Evolutionary conservation across 306 rosid genomes (phyloP).

Genomic region (Quercus suber): DNA sequence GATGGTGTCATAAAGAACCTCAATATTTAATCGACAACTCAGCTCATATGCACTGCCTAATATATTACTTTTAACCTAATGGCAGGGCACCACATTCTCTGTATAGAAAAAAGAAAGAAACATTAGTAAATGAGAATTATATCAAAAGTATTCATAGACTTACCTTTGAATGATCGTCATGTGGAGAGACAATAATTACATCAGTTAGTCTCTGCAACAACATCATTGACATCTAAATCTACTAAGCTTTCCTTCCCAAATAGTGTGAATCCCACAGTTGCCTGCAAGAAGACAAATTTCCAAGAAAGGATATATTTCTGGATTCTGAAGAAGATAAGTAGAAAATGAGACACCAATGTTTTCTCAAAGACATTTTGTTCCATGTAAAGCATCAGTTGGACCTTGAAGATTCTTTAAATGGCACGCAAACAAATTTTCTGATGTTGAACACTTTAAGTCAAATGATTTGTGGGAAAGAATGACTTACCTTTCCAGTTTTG

Average conservation of each 20-base stretch:
- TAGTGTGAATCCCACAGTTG: slow-evolving; percentile 65
- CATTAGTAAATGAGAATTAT: background rate
- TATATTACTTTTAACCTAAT: background rate
- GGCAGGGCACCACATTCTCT: background rate
- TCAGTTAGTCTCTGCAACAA: slow-evolving; percentile 49
- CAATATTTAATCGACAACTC: background rate
- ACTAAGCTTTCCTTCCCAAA: slow-evolving; percentile 89
- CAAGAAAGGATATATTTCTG: background rate
- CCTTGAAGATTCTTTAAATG: slow-evolving; percentile 1
- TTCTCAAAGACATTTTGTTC: background rate
- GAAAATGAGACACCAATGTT: background rate
- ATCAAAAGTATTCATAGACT: slow-evolving; percentile 22
- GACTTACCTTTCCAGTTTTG: slow-evolving; percentile 61
- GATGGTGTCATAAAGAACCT: background rate
- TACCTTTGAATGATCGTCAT: slow-evolving; percentile 30
- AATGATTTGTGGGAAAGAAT: slow-evolving; percentile 9
- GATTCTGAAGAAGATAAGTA: background rate
- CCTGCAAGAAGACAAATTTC: slow-evolving; percentile 61
- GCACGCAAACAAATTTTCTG: slow-evolving; percentile 12
- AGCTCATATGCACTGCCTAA: slow-evolving; percentile 8
- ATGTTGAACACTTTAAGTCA: slow-evolving; percentile 9
- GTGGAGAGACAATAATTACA: slow-evolving; percentile 7
- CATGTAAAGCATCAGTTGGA: background rate
- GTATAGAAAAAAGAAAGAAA: slow-evolving; percentile 4
- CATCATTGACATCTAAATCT: slow-evolving; percentile 59